Evolutionary conservation across 495 filamentous ascomycete species (phyloP).

Genomic region (Xylaria castorea): DNA sequence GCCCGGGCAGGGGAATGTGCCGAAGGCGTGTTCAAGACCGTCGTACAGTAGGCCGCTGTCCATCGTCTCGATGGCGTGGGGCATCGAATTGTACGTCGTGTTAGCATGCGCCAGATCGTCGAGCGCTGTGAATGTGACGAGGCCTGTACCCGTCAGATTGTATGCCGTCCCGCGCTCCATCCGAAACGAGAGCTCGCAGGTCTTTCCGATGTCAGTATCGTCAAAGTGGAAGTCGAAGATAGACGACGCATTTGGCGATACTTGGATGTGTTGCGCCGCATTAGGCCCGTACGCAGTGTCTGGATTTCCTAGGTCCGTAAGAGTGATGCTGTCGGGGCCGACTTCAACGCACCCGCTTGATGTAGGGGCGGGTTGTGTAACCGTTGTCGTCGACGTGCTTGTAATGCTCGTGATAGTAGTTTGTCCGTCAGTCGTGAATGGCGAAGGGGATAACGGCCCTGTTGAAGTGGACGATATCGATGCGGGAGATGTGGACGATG

Average conservation of each 20-base stretch:
- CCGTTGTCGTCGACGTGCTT: conserved; percentile 19
- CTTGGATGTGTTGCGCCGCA: conserved; percentile 61
- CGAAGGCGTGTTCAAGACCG: conserved; percentile 23
- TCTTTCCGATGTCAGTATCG: conserved; percentile 58
- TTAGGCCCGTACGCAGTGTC: conserved; percentile 42
- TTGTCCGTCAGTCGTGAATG: conserved; percentile 17
- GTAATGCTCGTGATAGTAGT: conserved; percentile 26
- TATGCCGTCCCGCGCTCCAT: conserved; percentile 51
- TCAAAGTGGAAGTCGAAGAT: conserved; percentile 78
- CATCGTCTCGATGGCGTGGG: conserved; percentile 46
- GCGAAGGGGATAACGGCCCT: conserved; percentile 14
- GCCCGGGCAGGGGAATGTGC: conserved; percentile 34
- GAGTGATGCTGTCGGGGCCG: conserved; percentile 56
- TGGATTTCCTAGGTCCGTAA: conserved; percentile 63
- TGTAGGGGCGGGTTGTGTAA: conserved; percentile 14
- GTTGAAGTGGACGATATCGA: conserved; percentile 6
- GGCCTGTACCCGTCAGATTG: conserved; percentile 63
- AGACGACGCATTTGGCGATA: conserved; percentile 62
- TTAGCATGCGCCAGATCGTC: conserved; percentile 40
- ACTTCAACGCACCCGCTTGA: conserved; percentile 25
- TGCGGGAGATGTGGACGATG: conserved; percentile 7
- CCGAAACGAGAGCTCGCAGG: conserved; percentile 68
- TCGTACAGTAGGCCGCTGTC: conserved; percentile 22
- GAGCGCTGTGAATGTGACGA: conserved; percentile 60
- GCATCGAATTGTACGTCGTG: conserved; percentile 61